These are phyloP conservation scores for Yamadazyma sp. DNA, from an alignment of 805 yeast species.

Conservation along the genomic window DNA sequence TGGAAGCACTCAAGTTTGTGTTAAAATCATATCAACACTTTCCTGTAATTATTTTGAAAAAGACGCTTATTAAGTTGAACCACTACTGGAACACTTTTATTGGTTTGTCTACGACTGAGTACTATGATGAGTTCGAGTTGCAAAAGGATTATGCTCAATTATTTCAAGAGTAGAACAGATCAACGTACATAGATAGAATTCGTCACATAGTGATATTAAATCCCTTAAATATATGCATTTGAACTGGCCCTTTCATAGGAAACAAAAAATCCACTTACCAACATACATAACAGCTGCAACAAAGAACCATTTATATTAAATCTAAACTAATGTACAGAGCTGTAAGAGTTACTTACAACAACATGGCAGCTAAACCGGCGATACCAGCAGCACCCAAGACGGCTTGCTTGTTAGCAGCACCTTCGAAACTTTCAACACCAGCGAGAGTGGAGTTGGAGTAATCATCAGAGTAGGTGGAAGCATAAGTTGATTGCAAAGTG, in stretches of 20 bases:
- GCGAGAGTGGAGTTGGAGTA: conserved; percentile 17
- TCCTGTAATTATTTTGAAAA: conserved; percentile 60
- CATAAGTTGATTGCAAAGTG: conserved; percentile 37
- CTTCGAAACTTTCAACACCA: conserved; percentile 28
- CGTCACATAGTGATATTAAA: no score
- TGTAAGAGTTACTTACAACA: conserved; percentile 25
- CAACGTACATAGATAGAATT: no score
- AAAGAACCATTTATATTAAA: conserved; percentile 6
- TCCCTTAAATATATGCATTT: neutral
- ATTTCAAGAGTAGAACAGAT: conserved; percentile 15
- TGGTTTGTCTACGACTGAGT: conserved; percentile 38
- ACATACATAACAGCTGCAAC: neutral
- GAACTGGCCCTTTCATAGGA: no score
- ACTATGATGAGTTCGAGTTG: conserved; percentile 17
- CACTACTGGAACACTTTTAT: conserved; percentile 73
- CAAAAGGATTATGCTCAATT: conserved; percentile 15
- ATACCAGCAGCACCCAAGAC: conserved; percentile 38
- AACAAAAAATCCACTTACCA: no score
- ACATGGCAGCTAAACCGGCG: conserved; percentile 42
- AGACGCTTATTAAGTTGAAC: conserved; percentile 48
- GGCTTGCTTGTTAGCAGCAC: conserved; percentile 30
- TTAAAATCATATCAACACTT: conserved; percentile 63
- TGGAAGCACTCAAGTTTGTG: conserved; percentile 64
- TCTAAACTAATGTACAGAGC: conserved; percentile 6
- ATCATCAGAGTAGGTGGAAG: conserved; percentile 26